A percentile compares a stretch with the other conserved stretches of the same genome.
Evolutionary conservation across 768 basidiomycete species (phyloP).

Genomic region (Leccinum variicolor): DNA sequence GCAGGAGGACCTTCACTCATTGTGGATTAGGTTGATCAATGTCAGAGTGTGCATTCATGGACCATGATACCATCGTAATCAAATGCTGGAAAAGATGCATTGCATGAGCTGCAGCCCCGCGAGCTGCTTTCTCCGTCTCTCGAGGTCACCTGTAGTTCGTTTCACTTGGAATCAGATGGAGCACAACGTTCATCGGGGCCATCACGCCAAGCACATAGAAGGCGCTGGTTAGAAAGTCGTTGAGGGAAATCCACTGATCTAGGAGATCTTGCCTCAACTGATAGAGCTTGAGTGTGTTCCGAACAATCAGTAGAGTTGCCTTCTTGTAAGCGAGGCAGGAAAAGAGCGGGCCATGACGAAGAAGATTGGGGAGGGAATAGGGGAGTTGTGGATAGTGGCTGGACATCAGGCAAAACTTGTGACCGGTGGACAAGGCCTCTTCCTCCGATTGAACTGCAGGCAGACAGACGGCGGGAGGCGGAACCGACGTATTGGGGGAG

Average conservation of each 20-base stretch:
- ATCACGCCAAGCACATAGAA: background rate
- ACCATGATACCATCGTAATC: background rate
- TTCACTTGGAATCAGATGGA: background rate
- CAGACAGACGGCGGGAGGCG: background rate
- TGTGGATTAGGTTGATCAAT: background rate
- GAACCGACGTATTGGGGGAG: background rate
- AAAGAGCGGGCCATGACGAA: background rate
- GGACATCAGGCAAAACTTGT: background rate
- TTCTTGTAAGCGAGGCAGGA: background rate
- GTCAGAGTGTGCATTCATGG: background rate
- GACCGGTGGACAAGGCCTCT: background rate
- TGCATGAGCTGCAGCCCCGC: background rate
- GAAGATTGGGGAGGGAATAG: background rate
- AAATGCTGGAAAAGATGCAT: background rate
- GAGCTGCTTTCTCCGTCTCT: background rate
- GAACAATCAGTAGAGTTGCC: background rate
- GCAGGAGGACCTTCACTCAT: background rate
- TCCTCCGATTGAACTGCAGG: background rate
- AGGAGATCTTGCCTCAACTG: background rate
- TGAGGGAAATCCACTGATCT: background rate
- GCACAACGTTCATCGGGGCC: background rate
- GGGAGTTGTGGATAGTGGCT: background rate
- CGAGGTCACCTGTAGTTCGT: background rate
- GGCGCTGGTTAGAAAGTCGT: background rate
- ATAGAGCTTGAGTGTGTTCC: background rate